Percentiles rank a stretch among this genome's conserved stretches.
Conservation (phyloP, 306 rosid genomes). For the Rosa lucieae region DNA sequence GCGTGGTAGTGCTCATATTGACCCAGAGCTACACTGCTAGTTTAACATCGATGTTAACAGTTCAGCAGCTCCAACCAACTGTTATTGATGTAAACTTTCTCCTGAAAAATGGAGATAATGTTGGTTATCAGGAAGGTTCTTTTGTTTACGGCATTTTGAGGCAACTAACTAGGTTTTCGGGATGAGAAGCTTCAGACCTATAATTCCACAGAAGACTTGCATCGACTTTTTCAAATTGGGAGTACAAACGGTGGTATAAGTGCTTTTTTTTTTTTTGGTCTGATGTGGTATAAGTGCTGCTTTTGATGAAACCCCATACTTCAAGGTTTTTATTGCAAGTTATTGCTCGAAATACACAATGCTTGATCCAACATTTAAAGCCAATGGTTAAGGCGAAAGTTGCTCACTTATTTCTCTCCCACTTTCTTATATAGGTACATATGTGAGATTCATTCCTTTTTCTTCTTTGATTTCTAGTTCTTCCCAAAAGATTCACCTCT, state of each 20-base stretch:
- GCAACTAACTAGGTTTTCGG: constrained; percentile 1
- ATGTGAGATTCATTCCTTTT: background rate
- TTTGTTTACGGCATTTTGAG: background rate
- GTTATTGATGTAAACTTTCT: no score
- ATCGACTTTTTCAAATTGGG: background rate
- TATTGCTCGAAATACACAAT: background rate
- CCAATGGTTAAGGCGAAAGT: background rate
- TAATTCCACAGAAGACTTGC: background rate
- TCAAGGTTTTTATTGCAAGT: background rate
- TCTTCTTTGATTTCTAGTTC: background rate
- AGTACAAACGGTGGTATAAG: background rate
- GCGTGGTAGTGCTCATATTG: no score
- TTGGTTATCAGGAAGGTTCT: constrained; percentile 6
- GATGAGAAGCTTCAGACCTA: background rate
- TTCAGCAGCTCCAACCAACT: no score
- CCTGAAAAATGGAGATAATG: no score
- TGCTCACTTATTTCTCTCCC: background rate
- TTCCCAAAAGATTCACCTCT: constrained; percentile 6
- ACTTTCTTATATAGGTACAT: background rate
- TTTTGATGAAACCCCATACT: constrained; percentile 1
- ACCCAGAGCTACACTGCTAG: no score
- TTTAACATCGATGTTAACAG: no score
- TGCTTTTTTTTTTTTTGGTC: no score
- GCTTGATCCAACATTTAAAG: background rate
- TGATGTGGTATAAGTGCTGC: background rate